These are phyloP conservation scores for Colletotrichum acutatum DNA, from an alignment of 2,329 filamentous ascomycete genomes.

Conservation along the genomic window DNA sequence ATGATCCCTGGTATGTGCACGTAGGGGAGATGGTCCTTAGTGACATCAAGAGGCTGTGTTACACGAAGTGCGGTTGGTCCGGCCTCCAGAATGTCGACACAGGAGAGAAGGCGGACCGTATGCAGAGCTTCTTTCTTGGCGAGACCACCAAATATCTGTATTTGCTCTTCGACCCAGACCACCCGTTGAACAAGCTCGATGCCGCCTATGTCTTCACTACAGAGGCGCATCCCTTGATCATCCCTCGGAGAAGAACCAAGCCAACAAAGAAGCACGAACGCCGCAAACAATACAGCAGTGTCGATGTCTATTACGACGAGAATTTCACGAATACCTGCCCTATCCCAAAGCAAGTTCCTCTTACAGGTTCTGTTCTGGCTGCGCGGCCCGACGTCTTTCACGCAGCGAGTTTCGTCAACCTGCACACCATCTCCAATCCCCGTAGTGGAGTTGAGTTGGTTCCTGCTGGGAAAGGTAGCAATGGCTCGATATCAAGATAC, in stretches of 20 bases:
- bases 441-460: constrained; percentile 58
- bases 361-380: constrained; percentile 83
- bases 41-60: constrained; percentile 89
- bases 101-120: constrained; percentile 90
- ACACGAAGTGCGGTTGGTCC: constrained; percentile 92
- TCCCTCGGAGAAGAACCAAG: constrained; percentile 65
- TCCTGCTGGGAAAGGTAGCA: constrained; percentile 54
- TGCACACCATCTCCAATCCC: constrained; percentile 79
- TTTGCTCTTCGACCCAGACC: constrained; percentile 85
- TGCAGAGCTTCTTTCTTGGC: constrained; percentile 99
- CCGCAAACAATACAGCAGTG: constrained; percentile 33
- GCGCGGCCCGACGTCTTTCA: constrained; percentile 87
- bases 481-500: constrained; percentile 44
- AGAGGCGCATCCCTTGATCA: constrained; percentile 91
- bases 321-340: constrained; percentile 74
- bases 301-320: constrained; percentile 53
- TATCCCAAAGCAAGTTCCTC: constrained; percentile 64
- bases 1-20: constrained; percentile 95
- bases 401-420: constrained; percentile 83
- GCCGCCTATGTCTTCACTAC: constrained; percentile 93
- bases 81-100: constrained; percentile 85
- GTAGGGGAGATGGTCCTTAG: constrained; percentile 94
- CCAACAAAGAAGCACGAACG: constrained; percentile 34
- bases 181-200: constrained; percentile 89
- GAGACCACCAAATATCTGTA: constrained; percentile 98